Conservation (phyloP, 495 filamentous ascomycete genomes). For the Xylaria castorea region DNA sequence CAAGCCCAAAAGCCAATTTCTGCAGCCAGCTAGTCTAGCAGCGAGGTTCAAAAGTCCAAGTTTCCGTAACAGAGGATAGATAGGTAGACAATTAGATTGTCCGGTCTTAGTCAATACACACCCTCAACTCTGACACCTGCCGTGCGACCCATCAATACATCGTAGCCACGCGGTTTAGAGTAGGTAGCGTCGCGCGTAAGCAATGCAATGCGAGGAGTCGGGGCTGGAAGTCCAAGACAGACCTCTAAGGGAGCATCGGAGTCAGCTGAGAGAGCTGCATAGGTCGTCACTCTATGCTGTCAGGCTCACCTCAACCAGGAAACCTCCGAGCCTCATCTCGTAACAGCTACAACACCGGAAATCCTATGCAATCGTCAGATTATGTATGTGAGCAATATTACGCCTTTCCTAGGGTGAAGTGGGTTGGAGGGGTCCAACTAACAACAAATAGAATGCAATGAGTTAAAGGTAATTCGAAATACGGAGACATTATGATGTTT, state of each 20-base stretch:
- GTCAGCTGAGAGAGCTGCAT: slow-evolving; percentile 14
- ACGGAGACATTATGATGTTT: neutral
- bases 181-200: neutral
- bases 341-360: too few species aligned
- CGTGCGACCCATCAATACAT: neutral
- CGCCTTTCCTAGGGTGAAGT: neutral
- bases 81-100: neutral
- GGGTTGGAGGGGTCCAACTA: neutral
- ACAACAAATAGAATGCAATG: neutral
- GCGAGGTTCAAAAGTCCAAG: neutral
- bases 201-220: neutral
- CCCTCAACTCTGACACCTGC: neutral
- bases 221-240: neutral
- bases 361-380: neutral
- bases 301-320: neutral
- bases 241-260: slow-evolving; percentile 8
- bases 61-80: neutral
- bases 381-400: neutral
- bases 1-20: neutral
- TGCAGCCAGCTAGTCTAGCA: neutral
- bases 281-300: slow-evolving; percentile 6
- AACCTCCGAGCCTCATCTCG: neutral
- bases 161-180: slow-evolving; percentile 3
- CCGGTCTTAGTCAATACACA: neutral
- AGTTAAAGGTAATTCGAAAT: neutral